Conservation (phyloP, 2,329 filamentous ascomycete species). For the Zymoseptoria brevis region DNA sequence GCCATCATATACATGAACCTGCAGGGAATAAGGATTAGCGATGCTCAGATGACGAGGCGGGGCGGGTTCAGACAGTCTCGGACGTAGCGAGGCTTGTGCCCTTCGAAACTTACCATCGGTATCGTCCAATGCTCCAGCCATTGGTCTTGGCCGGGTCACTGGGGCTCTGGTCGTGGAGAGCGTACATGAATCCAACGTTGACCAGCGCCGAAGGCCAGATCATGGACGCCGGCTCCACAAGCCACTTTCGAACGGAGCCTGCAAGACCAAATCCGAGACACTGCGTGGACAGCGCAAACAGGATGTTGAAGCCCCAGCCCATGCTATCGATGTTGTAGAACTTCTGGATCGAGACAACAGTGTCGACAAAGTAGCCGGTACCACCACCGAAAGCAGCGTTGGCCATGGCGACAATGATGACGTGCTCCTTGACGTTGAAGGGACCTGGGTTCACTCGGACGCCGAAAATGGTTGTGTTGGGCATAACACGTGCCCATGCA, state of each 20-base stretch:
- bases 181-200: slow-evolving; percentile 52
- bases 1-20: slow-evolving; percentile 64
- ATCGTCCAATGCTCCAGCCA: slow-evolving; percentile 74
- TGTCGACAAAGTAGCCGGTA: slow-evolving; percentile 21
- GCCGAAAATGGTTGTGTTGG: slow-evolving; percentile 54
- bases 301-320: slow-evolving; percentile 67
- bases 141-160: slow-evolving; percentile 46
- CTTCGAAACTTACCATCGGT: slow-evolving; percentile 50
- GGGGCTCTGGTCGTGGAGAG: slow-evolving; percentile 50
- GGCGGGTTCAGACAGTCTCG: no score
- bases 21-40: no score
- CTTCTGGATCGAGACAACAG: slow-evolving; percentile 35
- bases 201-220: slow-evolving; percentile 88
- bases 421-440: slow-evolving; percentile 36
- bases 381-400: slow-evolving; percentile 44
- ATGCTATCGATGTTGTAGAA: slow-evolving; percentile 68
- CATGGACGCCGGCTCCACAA: slow-evolving; percentile 80
- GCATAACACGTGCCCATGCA: slow-evolving; percentile 47
- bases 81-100: no score
- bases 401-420: slow-evolving; percentile 29
- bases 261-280: slow-evolving; percentile 81
- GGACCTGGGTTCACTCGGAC: slow-evolving; percentile 41
- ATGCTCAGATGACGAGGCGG: no score
- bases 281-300: slow-evolving; percentile 81
- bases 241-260: slow-evolving; percentile 68